Evolutionary conservation across 306 rosid species (phyloP), one percentile per base, ranked within the genome.

Genomic region (Trifolium dubium): DNA sequence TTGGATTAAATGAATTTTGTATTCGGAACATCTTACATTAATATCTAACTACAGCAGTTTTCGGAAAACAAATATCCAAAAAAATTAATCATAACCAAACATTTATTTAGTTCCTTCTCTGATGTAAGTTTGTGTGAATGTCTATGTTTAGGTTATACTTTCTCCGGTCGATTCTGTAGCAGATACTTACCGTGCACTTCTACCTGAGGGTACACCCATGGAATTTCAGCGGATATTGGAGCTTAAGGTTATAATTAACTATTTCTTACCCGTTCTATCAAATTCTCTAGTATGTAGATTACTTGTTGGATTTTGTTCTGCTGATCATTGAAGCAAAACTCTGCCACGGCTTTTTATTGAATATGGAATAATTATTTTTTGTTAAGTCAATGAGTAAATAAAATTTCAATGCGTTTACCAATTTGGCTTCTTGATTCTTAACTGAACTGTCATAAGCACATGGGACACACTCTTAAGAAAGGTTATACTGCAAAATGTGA

Each of bases 171-270:
- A 94, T 80, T 94, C 99, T 68, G 99, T 94, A 50, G 99, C 96
- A 2, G 96, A 89, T 82, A 94, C 99, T 32, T 94, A 92, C 74
- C 91, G 97, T 40, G 99, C 99, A 15, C 79, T 94, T 82, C 91
- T 94, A 72, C 99, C 97, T 14, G 99, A 94, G 86, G 99, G 99
- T 79, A 94, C 99, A 23, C 96, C 95, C 8, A 94, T 94, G 97
- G 99, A 94, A 71, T 94, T 94, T 86, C 99, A 94, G 82, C 86
- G 97, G 64, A 92, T 94, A 81, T 74, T 94, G 73, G 99, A 94
- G 89, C 99, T 94, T 79, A 94, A 94, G 97, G 99, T 94, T 64
- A 67, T 56, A 73, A 19, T 78, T 79, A 17, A 47, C 75, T 61
- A 55, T 65, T 77, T 53, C 76, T 64, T 76, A 3, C 56, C 31